phyloP scores from a whole-genome alignment of 129 eudicot genomes.

The Gnaphalium uliginosum region DNA sequence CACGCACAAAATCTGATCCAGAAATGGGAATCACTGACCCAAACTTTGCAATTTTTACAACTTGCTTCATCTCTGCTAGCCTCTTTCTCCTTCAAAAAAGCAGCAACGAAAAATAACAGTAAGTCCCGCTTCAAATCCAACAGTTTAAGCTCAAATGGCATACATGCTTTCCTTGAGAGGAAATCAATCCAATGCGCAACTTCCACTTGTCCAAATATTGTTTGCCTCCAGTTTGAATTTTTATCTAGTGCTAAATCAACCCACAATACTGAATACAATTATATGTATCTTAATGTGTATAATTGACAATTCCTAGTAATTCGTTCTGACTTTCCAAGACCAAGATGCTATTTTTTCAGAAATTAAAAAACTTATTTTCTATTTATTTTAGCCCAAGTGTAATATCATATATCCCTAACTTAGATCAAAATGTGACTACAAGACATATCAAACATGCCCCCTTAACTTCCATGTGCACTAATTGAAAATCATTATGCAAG shows the following conservation, averaged over 20 bases:
- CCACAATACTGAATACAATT: not conserved
- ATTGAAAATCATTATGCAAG: too few relatives aligned
- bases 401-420: not conserved
- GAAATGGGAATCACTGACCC: constrained; percentile 86
- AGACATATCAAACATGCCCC: not conserved
- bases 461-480: not conserved
- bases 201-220: not conserved
- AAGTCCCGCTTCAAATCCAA: not conserved
- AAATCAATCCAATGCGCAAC: not conserved
- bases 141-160: not conserved
- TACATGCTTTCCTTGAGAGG: not conserved
- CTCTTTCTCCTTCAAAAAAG: constrained; percentile 74
- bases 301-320: too few relatives aligned
- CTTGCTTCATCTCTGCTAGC: constrained; percentile 80
- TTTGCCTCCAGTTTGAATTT: not conserved
- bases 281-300: too few relatives aligned
- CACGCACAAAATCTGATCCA: constrained; percentile 95
- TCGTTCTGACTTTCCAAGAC: too few relatives aligned
- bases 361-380: not conserved
- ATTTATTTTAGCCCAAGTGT: not conserved
- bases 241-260: not conserved
- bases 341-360: too few relatives aligned
- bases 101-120: not conserved
- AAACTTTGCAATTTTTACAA: constrained; percentile 68
- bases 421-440: not conserved